Percentiles rank a stretch among this genome's conserved stretches.
Evolutionary conservation across 768 basidiomycete species (phyloP).

Genomic region (Suillus discolor): DNA sequence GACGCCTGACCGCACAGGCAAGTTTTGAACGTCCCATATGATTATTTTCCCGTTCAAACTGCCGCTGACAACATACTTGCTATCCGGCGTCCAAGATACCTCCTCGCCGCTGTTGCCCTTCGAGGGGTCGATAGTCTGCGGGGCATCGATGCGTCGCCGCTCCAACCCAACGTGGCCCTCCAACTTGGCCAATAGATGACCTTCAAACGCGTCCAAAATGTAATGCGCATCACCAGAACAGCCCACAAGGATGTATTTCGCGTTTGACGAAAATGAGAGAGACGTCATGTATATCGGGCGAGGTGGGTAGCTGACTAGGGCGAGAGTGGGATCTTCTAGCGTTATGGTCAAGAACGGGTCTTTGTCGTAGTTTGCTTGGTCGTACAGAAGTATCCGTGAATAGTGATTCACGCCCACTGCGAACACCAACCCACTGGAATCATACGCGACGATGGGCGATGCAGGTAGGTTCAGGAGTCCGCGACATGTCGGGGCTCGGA

Average conservation of each 20-base stretch:
- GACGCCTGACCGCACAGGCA: constrained; percentile 53
- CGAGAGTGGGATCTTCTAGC: constrained; percentile 79
- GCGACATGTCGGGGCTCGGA: constrained; percentile 75
- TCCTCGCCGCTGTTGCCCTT: constrained; percentile 92
- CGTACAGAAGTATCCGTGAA: constrained; percentile 83
- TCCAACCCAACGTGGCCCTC: constrained; percentile 87
- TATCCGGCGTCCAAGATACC: constrained; percentile 93
- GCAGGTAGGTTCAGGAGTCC: constrained; percentile 78
- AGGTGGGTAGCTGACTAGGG: constrained; percentile 80
- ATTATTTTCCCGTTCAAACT: constrained; percentile 82
- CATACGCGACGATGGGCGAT: constrained; percentile 81
- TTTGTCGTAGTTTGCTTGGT: constrained; percentile 85
- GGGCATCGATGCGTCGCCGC: constrained; percentile 52
- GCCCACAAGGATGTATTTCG: constrained; percentile 87
- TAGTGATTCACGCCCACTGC: constrained; percentile 85
- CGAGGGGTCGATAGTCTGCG: constrained; percentile 61
- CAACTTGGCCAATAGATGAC: constrained; percentile 80
- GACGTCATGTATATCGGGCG: constrained; percentile 91
- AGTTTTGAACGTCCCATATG: constrained; percentile 82
- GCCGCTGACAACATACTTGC: constrained; percentile 86
- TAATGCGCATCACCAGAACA: constrained; percentile 95
- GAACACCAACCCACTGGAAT: constrained; percentile 80
- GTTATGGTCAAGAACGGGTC: constrained; percentile 86
- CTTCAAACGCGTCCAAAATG: constrained; percentile 88
- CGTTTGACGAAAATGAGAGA: constrained; percentile 86